Evolutionary conservation across 1,139 yeast genomes (phyloP), one percentile per base, ranked within the genome.

Genomic region (Suhomyces chickasaworum): DNA sequence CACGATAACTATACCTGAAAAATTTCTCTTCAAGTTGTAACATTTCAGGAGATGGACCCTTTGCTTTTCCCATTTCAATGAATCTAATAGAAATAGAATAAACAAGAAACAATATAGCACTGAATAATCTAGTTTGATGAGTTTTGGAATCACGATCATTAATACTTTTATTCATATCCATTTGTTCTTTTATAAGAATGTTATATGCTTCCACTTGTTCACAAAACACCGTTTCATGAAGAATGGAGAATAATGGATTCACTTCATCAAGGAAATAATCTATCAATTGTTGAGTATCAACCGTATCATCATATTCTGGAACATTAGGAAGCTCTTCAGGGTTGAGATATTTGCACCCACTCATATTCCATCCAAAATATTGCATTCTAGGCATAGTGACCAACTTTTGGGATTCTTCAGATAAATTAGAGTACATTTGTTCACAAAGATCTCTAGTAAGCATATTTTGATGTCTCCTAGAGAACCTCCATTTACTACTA

Each of bases 351-450:
- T 76, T 77, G 17, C 73, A 73, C 1, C 88, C 87, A 31, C 80
- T 71, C 78, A 82, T 68, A 58, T 83, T 83, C 87, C 87, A 83
- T 13, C 86, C 87, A 56, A 80, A 83, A 51, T 73, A 78, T 57
- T 83, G 88, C 16, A 73, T 65, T 47, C 88, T 62, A 3, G 89
- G 89, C 10, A 78, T 55, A 4, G 66, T 59, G 5, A 81, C 73
- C 34, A 67, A 60, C 31, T 62, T 56, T 44, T 68, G 65, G 53
- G 69, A 64, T 20, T 72, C 73, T 5, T 67, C 69, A 7, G 75
- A 61, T 29, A 83, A 61, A 29, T 67, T 58, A 6, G 65, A 52
- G 54, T 70, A 69, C 50, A 78, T 56, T 18, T 69, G 61, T 16
- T 61, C 53, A 31, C 82, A 81, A 37, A 82, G 61, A 39, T 73